These are phyloP conservation scores for Aureobasidium sp. DNA, from an alignment of 2,329 filamentous ascomycete genomes.

Conservation along the genomic window DNA sequence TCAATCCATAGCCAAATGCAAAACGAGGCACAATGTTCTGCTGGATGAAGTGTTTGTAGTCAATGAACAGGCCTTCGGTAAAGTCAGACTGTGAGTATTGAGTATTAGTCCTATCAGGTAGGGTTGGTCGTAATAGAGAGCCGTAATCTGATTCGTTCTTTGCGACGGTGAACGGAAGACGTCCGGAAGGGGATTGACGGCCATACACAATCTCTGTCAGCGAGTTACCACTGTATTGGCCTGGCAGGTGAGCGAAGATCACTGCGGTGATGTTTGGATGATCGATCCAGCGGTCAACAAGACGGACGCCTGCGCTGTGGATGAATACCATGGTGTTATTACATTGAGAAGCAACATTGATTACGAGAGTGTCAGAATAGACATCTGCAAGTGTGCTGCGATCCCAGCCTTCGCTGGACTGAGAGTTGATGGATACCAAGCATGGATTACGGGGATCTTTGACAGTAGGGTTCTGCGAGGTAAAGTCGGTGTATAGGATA, in stretches of 20 bases:
- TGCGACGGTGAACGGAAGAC: slow-evolving; percentile 36
- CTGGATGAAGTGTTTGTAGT: slow-evolving; percentile 48
- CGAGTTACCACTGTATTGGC: slow-evolving; percentile 32
- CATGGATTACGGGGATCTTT: slow-evolving; percentile 30
- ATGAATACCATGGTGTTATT: slow-evolving; percentile 35
- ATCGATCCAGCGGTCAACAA: slow-evolving; percentile 34
- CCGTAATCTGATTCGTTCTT: slow-evolving; percentile 35
- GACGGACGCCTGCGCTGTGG: slow-evolving; percentile 34
- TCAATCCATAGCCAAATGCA: slow-evolving; percentile 51
- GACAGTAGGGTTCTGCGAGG: slow-evolving; percentile 28
- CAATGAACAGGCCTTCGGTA: slow-evolving; percentile 49
- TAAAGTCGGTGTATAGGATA: slow-evolving; percentile 30
- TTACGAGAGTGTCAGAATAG: slow-evolving; percentile 32
- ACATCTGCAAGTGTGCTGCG: slow-evolving; percentile 30
- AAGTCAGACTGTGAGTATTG: slow-evolving; percentile 33
- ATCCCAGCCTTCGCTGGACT: slow-evolving; percentile 31
- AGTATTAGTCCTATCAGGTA: slow-evolving; percentile 21
- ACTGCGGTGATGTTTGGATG: slow-evolving; percentile 36
- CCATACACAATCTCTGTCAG: slow-evolving; percentile 35
- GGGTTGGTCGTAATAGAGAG: slow-evolving; percentile 27
- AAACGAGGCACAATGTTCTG: slow-evolving; percentile 45
- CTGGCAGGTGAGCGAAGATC: slow-evolving; percentile 33
- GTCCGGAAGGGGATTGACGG: slow-evolving; percentile 31
- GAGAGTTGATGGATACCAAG: slow-evolving; percentile 36
- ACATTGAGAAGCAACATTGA: slow-evolving; percentile 33